phyloP scores from a whole-genome alignment of 1,139 yeast genomes.

The Kurtzmaniella natalensis region DNA sequence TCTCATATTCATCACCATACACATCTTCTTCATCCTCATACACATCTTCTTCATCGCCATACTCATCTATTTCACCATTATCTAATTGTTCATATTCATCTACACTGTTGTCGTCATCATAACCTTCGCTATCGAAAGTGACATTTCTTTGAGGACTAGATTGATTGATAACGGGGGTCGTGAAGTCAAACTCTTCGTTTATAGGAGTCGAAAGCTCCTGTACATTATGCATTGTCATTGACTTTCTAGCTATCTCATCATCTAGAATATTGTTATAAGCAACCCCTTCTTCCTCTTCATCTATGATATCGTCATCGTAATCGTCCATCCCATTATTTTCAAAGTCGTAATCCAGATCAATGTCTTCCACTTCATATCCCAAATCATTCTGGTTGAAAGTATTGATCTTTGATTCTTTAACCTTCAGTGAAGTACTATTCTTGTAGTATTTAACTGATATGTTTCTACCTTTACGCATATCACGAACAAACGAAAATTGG shows the following conservation, averaged over 20 bases:
- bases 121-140: no score
- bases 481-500: conserved; percentile 57
- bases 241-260: conserved; percentile 32
- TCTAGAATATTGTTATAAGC: conserved; percentile 25
- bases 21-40: conserved; percentile 1
- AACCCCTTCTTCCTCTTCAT: conserved; percentile 50
- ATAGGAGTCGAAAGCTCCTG: background rate
- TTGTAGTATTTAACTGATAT: conserved; percentile 61
- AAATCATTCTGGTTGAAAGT: conserved; percentile 27
- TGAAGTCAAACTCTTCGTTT: background rate
- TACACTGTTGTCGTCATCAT: background rate
- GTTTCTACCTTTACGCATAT: conserved; percentile 53
- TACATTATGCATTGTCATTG: no score
- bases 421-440: conserved; percentile 17
- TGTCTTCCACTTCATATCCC: conserved; percentile 32
- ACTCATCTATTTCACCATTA: no score
- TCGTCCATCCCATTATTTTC: conserved; percentile 49
- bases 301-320: conserved; percentile 31
- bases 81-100: conserved; percentile 16
- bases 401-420: conserved; percentile 11
- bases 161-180: no score
- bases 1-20: background rate
- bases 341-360: conserved; percentile 40
- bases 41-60: background rate
- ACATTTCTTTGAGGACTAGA: no score